A percentile compares a stretch with the other conserved stretches of the same genome.
These are phyloP conservation scores for Nitzschia palea DNA, from an alignment of 108 stramenopile species.

Conservation along the genomic window DNA sequence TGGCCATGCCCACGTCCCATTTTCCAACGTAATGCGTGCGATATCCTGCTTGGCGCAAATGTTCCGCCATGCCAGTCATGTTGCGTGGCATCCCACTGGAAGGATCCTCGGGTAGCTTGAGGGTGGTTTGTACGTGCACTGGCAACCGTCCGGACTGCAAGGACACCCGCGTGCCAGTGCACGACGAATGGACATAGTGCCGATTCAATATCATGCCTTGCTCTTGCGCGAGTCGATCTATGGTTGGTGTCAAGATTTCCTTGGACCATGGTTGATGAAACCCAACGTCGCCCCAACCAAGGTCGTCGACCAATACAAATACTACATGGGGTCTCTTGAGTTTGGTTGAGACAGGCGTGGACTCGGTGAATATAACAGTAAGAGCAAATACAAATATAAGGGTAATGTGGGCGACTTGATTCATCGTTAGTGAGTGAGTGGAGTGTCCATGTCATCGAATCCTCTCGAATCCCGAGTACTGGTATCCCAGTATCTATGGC, in stretches of 20 bases:
- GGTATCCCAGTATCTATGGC: no score
- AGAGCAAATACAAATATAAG: no score
- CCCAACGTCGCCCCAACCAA: slow-evolving; percentile 43
- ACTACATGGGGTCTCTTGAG: slow-evolving; percentile 49
- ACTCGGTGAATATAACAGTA: no score
- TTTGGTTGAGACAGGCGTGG: no score
- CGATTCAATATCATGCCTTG: slow-evolving; percentile 41
- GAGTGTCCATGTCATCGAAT: no score
- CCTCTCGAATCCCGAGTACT: no score
- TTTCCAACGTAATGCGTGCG: slow-evolving; percentile 39
- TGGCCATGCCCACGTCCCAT: slow-evolving; percentile 59
- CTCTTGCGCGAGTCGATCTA: slow-evolving; percentile 23
- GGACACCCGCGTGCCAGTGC: slow-evolving; percentile 31
- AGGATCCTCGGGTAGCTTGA: slow-evolving; percentile 25
- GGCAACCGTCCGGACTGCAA: slow-evolving; percentile 40
- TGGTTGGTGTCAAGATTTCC: slow-evolving; percentile 33
- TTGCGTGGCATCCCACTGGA: slow-evolving; percentile 35
- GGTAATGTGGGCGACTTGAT: no score
- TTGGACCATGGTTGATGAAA: slow-evolving; percentile 11
- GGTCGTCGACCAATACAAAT: slow-evolving; percentile 40
- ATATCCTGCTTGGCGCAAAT: slow-evolving; percentile 19
- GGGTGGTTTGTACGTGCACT: slow-evolving; percentile 29
- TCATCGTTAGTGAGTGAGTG: no score
- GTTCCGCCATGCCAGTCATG: slow-evolving; percentile 37
- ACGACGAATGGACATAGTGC: slow-evolving; percentile 40